Evolutionary conservation across 192 early-diverging fungal genomes (phyloP).

Genomic region (Podila horticola): DNA sequence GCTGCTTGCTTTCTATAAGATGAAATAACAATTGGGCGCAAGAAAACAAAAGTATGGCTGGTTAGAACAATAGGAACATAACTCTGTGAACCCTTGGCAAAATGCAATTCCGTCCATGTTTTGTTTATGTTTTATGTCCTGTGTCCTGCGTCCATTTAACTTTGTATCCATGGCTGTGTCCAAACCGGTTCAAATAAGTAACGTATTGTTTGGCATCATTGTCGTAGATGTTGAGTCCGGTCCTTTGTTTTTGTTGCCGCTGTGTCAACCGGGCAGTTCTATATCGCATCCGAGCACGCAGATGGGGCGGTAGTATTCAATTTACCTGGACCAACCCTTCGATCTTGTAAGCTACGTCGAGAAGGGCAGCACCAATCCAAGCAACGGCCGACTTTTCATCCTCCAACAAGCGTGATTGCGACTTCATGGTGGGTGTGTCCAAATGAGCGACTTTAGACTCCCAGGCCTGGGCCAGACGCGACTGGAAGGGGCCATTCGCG

Average conservation of each 20-base stretch:
- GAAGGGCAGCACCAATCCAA: conserved; percentile 61
- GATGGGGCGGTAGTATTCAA: neutral
- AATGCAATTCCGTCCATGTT: neutral
- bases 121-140: conserved; percentile 5
- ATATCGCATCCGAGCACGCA: too few species aligned
- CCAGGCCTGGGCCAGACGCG: conserved; percentile 59
- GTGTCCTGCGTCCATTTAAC: too few species aligned
- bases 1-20: conserved; percentile 68
- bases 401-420: conserved; percentile 42
- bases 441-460: conserved; percentile 61
- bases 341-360: conserved; percentile 68
- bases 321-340: conserved; percentile 69
- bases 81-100: neutral
- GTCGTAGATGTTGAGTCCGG: neutral
- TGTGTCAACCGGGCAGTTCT: neutral
- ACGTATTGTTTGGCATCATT: neutral
- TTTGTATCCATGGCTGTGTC: too few species aligned
- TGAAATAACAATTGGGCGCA: neutral
- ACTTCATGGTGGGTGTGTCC: conserved; percentile 47
- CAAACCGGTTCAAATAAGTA: neutral
- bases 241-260: neutral
- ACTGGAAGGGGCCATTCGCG: conserved; percentile 52
- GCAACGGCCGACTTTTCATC: conserved; percentile 62
- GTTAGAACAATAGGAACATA: neutral
- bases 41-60: neutral